Evolutionary conservation across 352 stramenopile genomes (phyloP).

Genomic region (Pseudoperonospora humuli): DNA sequence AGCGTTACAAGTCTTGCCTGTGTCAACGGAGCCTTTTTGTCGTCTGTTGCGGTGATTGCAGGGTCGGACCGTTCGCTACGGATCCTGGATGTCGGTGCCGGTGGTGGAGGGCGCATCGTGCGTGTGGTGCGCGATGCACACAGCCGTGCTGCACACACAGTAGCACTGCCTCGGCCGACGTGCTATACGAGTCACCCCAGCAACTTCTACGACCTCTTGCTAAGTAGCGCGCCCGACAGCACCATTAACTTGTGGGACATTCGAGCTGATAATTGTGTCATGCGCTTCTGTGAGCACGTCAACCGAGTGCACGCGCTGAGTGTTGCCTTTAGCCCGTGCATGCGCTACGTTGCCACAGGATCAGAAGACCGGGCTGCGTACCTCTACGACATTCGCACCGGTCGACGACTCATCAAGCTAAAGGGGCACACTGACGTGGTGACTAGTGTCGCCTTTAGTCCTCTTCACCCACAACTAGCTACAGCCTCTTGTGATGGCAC

Average conservation of each 20-base stretch:
- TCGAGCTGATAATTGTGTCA: conserved; percentile 76
- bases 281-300: conserved; percentile 76
- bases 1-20: conserved; percentile 57
- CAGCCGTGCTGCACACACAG: conserved; percentile 48
- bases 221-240: conserved; percentile 63
- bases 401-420: conserved; percentile 49
- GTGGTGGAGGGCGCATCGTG: conserved; percentile 26
- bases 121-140: conserved; percentile 64
- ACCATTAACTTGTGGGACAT: conserved; percentile 83
- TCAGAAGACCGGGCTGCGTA: conserved; percentile 79
- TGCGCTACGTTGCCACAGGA: conserved; percentile 81
- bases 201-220: conserved; percentile 81
- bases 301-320: conserved; percentile 75
- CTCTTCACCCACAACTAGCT: conserved; percentile 66
- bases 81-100: conserved; percentile 41
- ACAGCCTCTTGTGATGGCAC: conserved; percentile 74
- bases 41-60: conserved; percentile 58
- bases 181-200: conserved; percentile 57
- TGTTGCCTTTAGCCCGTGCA: conserved; percentile 75
- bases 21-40: conserved; percentile 78
- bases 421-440: conserved; percentile 68
- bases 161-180: conserved; percentile 57
- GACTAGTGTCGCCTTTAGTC: conserved; percentile 72
- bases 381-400: conserved; percentile 85
- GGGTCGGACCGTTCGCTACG: conserved; percentile 71